Base-by-base conservation (phyloP, 2,329 filamentous ascomycete species). In the Teratosphaeriaceae sp. region DNA sequence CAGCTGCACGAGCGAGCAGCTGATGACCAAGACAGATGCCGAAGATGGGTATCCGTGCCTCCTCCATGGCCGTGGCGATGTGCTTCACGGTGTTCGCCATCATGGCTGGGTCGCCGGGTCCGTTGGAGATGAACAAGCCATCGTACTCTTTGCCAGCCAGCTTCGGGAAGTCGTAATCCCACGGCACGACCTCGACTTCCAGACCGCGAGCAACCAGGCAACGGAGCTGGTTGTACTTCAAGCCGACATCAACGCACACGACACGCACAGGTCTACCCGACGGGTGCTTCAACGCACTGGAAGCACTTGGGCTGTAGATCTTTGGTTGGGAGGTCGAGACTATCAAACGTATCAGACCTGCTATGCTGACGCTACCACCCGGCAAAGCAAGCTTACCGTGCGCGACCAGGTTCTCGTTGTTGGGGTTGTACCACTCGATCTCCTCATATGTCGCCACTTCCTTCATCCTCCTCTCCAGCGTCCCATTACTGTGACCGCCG, bases 81-180 rank as follows among this genome's bases (percentile, higher is more conserved):
- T 94, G 89, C 78, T 94, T 90, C 52, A 94, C 88, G 30, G 92
- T 96, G 60, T 72, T 88, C 80, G 63, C 88, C 85, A 74, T 89
- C 96, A 72, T 98, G 92, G 89, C 97, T 57, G 92, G 92, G 71
- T 98, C 92, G 71, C 92, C 92, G 21, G 92, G 92, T 47, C 92
- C 92, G 71, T 98, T 98, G 69, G 88, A 95, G 72, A 97, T 96
- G 78, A 98, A 98, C 62, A 98, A 83, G 62, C 92, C 92, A 58
- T 98, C 92, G 59, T 95, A 97, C 76, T 97, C 88, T 51, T 85
- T 84, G 69, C 94, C 85, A 44, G 92, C 86, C 27, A 96, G 86
- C 78, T 97, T 96, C 78, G 97, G 89, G 65, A 98, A 92, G 41
- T 89, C 90, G 72, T 92, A 97, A 73, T 97, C 82, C 70, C 85